Conservation (phyloP, 495 filamentous ascomycete species). For the Rhypophila decipiens region DNA sequence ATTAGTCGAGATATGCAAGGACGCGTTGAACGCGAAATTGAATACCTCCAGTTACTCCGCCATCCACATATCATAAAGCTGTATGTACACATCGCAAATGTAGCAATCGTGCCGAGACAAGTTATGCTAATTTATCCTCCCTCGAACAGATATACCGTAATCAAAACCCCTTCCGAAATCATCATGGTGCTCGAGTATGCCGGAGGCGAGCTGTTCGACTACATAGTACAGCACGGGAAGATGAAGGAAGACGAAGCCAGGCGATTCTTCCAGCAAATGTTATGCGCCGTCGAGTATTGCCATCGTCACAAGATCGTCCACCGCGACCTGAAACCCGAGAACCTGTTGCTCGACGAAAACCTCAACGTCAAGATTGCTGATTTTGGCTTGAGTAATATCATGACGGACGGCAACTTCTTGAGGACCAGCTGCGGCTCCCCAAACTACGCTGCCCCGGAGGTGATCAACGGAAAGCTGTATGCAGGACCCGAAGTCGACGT, state of each 20-base stretch:
- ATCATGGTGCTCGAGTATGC: constrained; percentile 99
- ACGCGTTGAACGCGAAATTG: constrained; percentile 93
- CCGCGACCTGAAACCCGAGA: constrained; percentile 95
- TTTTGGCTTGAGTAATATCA: constrained; percentile 97
- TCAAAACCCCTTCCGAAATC: constrained; percentile 87
- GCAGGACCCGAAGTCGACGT: constrained; percentile 97
- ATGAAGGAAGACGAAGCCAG: constrained; percentile 85
- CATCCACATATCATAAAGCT: constrained; percentile 99
- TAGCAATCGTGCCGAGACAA: neutral
- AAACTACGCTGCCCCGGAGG: constrained; percentile 96
- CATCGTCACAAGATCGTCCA: constrained; percentile 98
- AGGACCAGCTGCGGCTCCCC: constrained; percentile 98
- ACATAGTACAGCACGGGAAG: constrained; percentile 84
- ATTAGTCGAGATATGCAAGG: constrained; percentile 96
- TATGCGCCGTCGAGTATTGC: constrained; percentile 98
- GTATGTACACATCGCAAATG: constrained; percentile 35
- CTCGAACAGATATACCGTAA: constrained; percentile 82
- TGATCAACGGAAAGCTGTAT: constrained; percentile 96
- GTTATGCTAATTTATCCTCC: too few species aligned
- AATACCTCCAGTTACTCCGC: constrained; percentile 89
- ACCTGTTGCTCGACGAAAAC: constrained; percentile 84
- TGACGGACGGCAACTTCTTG: constrained; percentile 98
- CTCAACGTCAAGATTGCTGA: constrained; percentile 99
- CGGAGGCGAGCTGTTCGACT: constrained; percentile 94
- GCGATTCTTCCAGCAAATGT: constrained; percentile 98